Percentiles rank a stretch among this genome's conserved stretches.
These are phyloP conservation scores for Penicillium cosmopolitanum DNA, from an alignment of 495 filamentous ascomycete genomes.

Conservation along the genomic window DNA sequence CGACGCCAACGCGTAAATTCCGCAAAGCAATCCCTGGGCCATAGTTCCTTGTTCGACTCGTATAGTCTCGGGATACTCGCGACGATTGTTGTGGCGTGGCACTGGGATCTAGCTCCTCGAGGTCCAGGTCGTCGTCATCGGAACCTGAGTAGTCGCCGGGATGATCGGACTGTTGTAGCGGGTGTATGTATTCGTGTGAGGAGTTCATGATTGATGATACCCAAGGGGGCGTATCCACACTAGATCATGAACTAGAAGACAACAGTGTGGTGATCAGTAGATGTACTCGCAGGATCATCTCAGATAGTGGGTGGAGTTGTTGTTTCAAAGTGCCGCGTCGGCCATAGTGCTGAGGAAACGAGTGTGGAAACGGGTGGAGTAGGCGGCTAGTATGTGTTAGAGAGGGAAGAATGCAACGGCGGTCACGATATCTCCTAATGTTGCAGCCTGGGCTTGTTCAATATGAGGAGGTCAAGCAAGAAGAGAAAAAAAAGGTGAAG, in stretches of 20 bases:
- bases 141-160: constrained; percentile 39
- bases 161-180: constrained; percentile 34
- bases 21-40: constrained; percentile 69
- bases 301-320: constrained; percentile 23
- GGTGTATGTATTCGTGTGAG: constrained; percentile 45
- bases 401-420: not conserved
- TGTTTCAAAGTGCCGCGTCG: constrained; percentile 24
- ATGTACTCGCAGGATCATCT: constrained; percentile 22
- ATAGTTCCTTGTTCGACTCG: constrained; percentile 45
- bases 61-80: constrained; percentile 45
- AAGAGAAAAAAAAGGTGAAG: not conserved
- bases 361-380: constrained; percentile 9
- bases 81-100: constrained; percentile 43
- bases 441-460: not conserved
- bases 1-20: constrained; percentile 68
- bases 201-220: constrained; percentile 37
- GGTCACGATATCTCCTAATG: too few species aligned
- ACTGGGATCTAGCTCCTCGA: constrained; percentile 72
- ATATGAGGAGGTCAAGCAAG: not conserved
- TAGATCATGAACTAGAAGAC: constrained; percentile 13
- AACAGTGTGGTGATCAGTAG: constrained; percentile 13
- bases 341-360: constrained; percentile 24
- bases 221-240: constrained; percentile 5
- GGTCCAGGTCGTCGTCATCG: constrained; percentile 63
- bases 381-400: not conserved